Base-by-base conservation (phyloP, 805 yeast genomes). In the Dipodascus geniculatus region DNA sequence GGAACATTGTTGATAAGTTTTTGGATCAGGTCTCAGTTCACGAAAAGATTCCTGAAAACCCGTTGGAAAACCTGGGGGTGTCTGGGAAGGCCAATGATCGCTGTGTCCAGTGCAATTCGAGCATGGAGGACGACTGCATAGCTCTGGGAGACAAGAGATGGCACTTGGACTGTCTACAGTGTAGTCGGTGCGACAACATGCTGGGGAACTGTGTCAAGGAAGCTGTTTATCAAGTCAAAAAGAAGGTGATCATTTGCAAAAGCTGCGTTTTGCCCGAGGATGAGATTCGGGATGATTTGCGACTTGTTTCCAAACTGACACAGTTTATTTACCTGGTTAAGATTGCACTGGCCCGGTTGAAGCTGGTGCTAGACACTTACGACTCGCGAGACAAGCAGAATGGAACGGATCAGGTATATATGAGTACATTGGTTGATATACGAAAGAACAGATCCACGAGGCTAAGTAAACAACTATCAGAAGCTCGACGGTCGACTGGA, bases 71-170 rank as follows among this genome's bases (percentile, higher is more conserved):
- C 17, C 55, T 59, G 22, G 62, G 62, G 1, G 67, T 65, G 23
- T 54, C 51, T 11, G 71, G 70, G 1, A 61, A 65, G 51, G 62
- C 93, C 1, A 83, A 88, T 4, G 98, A 91, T 65, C 75, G 80
- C 2, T 93, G 99, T 69, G 71, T 71, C 11, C 64, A 67, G 1
- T 93, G 99, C 66, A 71, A 74, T 1, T 79, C 81, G 64, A 81
- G 89, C 59, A 86, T 93, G 47, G 97, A 93, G 67, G 93, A 83
- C 60, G 76, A 76, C n/a, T 91, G 98, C 68, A 71, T 82, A 14
- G 76, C 74, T 49, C 78, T 74, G 59, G 62, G 63, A 3, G 81
- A 80, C 33, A 54, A 72, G 50, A 77, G 96, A 60, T 91, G 96
- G 97, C 99, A 93, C 65, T 55, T 74, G 11, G 71, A 76, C 28